These are phyloP conservation scores for Pseudoscleropodium purum DNA, from an alignment of 225 moss, liverwort and hornwort genomes.

Conservation along the genomic window DNA sequence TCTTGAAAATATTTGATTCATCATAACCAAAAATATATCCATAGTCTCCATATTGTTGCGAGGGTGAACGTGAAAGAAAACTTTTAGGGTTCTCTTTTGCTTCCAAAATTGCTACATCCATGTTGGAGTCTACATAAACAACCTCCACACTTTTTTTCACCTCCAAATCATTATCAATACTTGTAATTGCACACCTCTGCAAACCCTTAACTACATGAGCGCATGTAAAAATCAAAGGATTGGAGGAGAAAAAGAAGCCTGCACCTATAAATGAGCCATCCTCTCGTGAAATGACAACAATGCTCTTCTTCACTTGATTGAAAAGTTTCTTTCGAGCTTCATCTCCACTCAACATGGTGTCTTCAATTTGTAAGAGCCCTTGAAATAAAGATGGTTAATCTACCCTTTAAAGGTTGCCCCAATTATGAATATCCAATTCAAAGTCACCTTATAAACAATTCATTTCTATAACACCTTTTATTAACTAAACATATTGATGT, in stretches of 20 bases:
- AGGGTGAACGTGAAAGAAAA: neutral
- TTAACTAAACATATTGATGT: neutral
- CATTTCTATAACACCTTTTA: neutral
- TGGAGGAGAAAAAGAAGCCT: neutral
- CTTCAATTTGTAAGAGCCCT: neutral
- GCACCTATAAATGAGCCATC: neutral
- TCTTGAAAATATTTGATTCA: neutral
- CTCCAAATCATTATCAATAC: neutral
- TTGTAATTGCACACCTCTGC: neutral
- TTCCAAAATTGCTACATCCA: neutral
- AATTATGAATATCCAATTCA: neutral
- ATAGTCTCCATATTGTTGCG: neutral
- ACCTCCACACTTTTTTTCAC: neutral
- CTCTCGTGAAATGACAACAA: neutral
- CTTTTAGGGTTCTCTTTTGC: neutral
- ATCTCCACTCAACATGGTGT: neutral
- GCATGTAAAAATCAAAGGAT: neutral
- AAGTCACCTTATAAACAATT: neutral
- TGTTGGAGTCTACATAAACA: too few species aligned
- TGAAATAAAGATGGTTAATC: too few species aligned
- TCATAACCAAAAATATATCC: neutral
- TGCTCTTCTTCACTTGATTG: neutral
- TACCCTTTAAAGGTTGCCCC: fast-evolving
- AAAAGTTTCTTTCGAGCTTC: neutral
- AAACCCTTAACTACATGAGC: neutral